Evolutionary conservation across 495 filamentous ascomycete species (phyloP), one percentile per base, ranked within the genome.

Genomic region (Penicillium cinerascens): DNA sequence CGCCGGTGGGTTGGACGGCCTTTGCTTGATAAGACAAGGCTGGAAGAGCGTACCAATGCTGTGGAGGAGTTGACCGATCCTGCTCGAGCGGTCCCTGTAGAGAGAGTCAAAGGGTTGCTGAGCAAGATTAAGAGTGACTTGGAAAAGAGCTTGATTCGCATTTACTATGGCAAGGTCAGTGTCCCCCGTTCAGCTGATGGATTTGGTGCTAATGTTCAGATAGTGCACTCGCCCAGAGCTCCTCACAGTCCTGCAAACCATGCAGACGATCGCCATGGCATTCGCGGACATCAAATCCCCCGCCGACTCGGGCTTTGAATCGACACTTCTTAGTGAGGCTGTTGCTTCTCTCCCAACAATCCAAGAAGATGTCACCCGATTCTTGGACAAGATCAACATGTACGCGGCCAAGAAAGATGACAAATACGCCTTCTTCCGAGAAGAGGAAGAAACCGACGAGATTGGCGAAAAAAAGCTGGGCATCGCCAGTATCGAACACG

Each of bases 1-100:
- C 82, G 93, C 23, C 96, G 92, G 61, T 99, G 93, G 93, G 91
- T 99, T 47, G 93, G 93, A 3, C 80, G 92, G 36, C 93, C 93
- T 6, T 75, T 99, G 59, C 78, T 99, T 11, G 87, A 96, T 57
- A 87, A 86, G 56, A 64, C 72, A 2, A 79, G 80, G 9, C 78
- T 99, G 0, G 85, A 97, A 65, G 88, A 90, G 57, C 81, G 93
- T n/a, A 81, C 96, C 2, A 77, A 82, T 8, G 93, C 92, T 0
- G 89, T 99, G 1, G 89, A 96, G 64, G 95, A 99, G 66, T 75
- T 97, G 7, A 82, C 84, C n/a, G 76, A 85, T 35, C 78, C 82
- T 42, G 74, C 84, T 44, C 82, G 79, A 27, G 85, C 82, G 0
- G 58, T 74, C 27, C 78, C 81, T 38, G 83, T 90, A 4, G 91